Base-by-base conservation (phyloP, 2,329 filamentous ascomycete genomes). In the Pezicula radicicola region DNA sequence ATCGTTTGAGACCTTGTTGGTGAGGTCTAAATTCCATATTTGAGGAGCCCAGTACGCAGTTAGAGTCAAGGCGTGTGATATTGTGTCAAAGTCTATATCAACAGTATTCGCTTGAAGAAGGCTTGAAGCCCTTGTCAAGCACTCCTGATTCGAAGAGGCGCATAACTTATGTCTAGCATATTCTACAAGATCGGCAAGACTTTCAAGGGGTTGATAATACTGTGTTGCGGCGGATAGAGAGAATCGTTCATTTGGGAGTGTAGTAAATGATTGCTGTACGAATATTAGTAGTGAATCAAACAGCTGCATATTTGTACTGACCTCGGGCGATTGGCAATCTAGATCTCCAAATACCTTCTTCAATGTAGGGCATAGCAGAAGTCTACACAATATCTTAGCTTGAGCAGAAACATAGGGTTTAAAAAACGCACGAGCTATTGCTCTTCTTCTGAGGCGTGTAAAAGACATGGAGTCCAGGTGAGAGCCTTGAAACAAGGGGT, bases 401-500 rank as follows among this genome's bases (percentile, higher is more conserved):
- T 48, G 50, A 54, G 48, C 36, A 45, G 12, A 25, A 39, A 36
- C 27, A 43, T 18, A n/a, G 15, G 19, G 8, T 18, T 18, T 19
- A 25, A 19, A 21, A 19, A 44, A 58, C 56, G 28, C 57, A 61
- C 61, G 59, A 60, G 25, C 50, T 53, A 27, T 50, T 51, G 36
- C 47, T 50, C 19, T 42, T 53, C 19, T 44, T 39, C 21, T 57
- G 53, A 16, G 88, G 87, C 0, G 87, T 88, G 66, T 86, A 91
- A 62, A 88, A 88, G 25, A 91, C 75, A 73, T 97, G 91, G 19
- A 97, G 73, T 3, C 93, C 93, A 0, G 92, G 85, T 2, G 90
- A 84, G 13, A 91, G 70, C 53, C 88, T 81, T 48, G 91, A 91
- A 41, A 81, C 75, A 62, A 94, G 87, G 2, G 92, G 92, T 37